Evolutionary conservation across 257 asterid genomes (phyloP).

Genomic region (Solanum sejunctum): DNA sequence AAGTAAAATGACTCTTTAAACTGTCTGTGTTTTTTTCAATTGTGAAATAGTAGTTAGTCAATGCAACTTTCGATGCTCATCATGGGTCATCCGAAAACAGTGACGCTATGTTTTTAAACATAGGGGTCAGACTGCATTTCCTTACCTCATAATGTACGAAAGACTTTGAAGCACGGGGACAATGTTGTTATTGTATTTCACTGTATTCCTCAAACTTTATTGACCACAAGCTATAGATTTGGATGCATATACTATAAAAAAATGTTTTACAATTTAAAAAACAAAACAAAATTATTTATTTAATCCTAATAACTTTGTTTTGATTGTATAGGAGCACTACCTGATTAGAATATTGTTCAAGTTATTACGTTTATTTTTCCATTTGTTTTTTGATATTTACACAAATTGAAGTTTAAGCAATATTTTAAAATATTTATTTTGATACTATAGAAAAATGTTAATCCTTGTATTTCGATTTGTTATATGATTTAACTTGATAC

Average conservation of each 20-base stretch:
- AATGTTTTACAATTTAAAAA: background rate
- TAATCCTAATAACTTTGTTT: background rate
- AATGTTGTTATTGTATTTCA: no score
- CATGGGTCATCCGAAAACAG: no score
- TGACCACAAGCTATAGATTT: background rate
- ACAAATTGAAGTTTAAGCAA: background rate
- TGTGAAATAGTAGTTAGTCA: no score
- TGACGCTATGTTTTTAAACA: no score
- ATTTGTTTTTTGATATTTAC: background rate
- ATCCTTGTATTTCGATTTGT: accelerated
- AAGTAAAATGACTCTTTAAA: no score
- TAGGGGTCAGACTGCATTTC: no score
- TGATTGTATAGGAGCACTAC: background rate
- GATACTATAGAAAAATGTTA: background rate
- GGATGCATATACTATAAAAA: background rate
- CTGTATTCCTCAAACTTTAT: background rate
- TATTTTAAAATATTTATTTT: background rate
- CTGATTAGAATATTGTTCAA: background rate
- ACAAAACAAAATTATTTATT: no score
- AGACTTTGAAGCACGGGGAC: no score
- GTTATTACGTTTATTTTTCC: background rate
- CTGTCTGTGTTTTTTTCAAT: no score
- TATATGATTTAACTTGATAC: background rate
- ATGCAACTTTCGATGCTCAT: no score
- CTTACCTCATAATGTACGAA: no score